phyloP scores from a whole-genome alignment of 2,329 filamentous ascomycete species.

The Aspergillus pseudonomiae region DNA sequence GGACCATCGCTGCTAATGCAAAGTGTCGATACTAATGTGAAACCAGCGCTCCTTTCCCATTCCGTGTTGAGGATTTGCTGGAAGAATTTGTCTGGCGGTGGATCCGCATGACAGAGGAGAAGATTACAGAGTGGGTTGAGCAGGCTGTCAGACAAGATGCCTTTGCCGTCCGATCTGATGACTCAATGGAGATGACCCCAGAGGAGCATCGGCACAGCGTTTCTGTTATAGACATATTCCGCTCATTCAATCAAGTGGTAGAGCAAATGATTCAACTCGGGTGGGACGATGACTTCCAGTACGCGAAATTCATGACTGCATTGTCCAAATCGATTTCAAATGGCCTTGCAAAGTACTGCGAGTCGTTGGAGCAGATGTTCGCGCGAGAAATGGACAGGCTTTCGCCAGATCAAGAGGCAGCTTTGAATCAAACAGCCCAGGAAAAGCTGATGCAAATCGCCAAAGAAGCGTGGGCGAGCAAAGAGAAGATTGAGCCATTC shows the following conservation, averaged over 20 bases:
- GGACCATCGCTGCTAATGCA: slow-evolving; percentile 17
- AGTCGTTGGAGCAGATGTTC: slow-evolving; percentile 84
- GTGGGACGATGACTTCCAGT: slow-evolving; percentile 91
- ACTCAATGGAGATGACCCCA: slow-evolving; percentile 63
- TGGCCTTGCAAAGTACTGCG: slow-evolving; percentile 86
- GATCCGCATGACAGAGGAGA: slow-evolving; percentile 79
- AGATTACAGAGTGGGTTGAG: slow-evolving; percentile 81
- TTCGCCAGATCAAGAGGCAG: slow-evolving; percentile 82
- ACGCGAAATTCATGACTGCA: slow-evolving; percentile 96
- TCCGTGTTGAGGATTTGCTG: slow-evolving; percentile 82
- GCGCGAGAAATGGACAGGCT: slow-evolving; percentile 89
- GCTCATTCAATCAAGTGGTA: slow-evolving; percentile 87
- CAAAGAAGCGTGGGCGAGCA: slow-evolving; percentile 88
- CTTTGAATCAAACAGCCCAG: slow-evolving; percentile 76
- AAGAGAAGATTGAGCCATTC: slow-evolving; percentile 93
- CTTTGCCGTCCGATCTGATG: slow-evolving; percentile 73
- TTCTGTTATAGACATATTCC: slow-evolving; percentile 90
- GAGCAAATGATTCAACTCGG: slow-evolving; percentile 83
- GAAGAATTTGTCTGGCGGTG: slow-evolving; percentile 96
- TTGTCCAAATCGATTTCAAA: slow-evolving; percentile 81
- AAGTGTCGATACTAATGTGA: slow-evolving; percentile 21
- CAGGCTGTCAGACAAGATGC: slow-evolving; percentile 87
- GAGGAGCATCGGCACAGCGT: slow-evolving; percentile 90
- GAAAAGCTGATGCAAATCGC: slow-evolving; percentile 93
- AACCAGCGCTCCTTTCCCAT: slow-evolving; percentile 68